Base-by-base conservation (phyloP, 176 grass and related monocot species). In the Puccinellia tenuiflora region DNA sequence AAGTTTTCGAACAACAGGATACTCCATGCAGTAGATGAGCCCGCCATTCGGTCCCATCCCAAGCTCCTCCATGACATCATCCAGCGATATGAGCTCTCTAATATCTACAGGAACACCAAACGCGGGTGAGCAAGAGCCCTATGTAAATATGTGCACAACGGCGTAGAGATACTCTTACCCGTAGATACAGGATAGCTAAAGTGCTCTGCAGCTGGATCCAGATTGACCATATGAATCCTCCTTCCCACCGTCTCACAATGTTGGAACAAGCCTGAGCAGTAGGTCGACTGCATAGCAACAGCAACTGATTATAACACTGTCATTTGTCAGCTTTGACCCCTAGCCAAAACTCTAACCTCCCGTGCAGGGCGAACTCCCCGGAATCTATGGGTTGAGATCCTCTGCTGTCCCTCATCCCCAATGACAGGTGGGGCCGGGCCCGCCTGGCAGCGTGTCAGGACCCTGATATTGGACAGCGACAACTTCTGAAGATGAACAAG, bases 11-110 rank as follows among this genome's bases (percentile, higher is more conserved):
- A 38, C 20, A 73, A 71, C 62, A 99, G 89, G 96, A 96, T 96
- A 99, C 96, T 99, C 96, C 96, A 99, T 99, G 89, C 93, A 99
- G 68, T 96, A 96, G 21, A 99, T 81, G 64, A 99, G 96, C 0
- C 93, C 91, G 0, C 96, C 93, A 76, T 99, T 99, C 64, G 96
- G 93, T 14, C 96, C 96, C 82, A 99, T 59, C 24, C 85, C 89
- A 84, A 96, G 81, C 51, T 96, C 93, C 78, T 99, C 96, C 96
- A 96, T 99, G 50, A 90, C 96, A 94, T 99, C 96, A 50, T 99
- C 96, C 91, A 99, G 77, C 3, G 89, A 96, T 52, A 99, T 96
- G 20, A 99, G 89, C 77, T 96, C 91, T 71, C 96, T 93, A 69
- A 99, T 96, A 78, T 99, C 96, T 99, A 64, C 63, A 82, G 15